Evolutionary conservation across 1,284 basidiomycete species (phyloP).

Genomic region (Fistulina hepatica): DNA sequence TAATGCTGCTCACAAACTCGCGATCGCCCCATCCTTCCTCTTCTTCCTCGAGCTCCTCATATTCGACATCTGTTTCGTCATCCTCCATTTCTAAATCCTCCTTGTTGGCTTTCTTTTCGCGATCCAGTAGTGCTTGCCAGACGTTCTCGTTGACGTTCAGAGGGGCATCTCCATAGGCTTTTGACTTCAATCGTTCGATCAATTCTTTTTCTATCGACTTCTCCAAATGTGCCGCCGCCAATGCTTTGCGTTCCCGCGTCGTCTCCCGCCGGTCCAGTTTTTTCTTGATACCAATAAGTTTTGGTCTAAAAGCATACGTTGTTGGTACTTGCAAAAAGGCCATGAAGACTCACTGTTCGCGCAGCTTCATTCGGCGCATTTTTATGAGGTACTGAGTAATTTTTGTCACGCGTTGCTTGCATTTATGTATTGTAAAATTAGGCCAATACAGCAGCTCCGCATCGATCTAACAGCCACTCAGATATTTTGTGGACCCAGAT

Average conservation of each 20-base stretch:
- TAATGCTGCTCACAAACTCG: constrained; percentile 83
- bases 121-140: constrained; percentile 84
- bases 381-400: constrained; percentile 99
- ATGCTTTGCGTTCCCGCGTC: constrained; percentile 88
- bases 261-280: constrained; percentile 94
- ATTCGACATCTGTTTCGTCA: constrained; percentile 41
- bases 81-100: constrained; percentile 30
- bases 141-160: constrained; percentile 98
- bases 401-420: constrained; percentile 98
- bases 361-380: constrained; percentile 84
- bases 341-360: constrained; percentile 65
- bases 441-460: constrained; percentile 95
- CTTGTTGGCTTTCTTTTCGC: constrained; percentile 45
- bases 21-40: constrained; percentile 57
- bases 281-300: constrained; percentile 92
- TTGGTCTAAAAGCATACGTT: constrained; percentile 49
- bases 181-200: constrained; percentile 88
- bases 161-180: constrained; percentile 96
- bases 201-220: constrained; percentile 94
- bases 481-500: not conserved
- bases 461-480: constrained; percentile 63
- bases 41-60: constrained; percentile 40
- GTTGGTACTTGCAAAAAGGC: constrained; percentile 1
- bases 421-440: constrained; percentile 95
- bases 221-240: constrained; percentile 90